A percentile compares a stretch with the other conserved stretches of the same genome.
Evolutionary conservation across 2,329 filamentous ascomycete genomes (phyloP).

Genomic region (Emydomyces testavorans): DNA sequence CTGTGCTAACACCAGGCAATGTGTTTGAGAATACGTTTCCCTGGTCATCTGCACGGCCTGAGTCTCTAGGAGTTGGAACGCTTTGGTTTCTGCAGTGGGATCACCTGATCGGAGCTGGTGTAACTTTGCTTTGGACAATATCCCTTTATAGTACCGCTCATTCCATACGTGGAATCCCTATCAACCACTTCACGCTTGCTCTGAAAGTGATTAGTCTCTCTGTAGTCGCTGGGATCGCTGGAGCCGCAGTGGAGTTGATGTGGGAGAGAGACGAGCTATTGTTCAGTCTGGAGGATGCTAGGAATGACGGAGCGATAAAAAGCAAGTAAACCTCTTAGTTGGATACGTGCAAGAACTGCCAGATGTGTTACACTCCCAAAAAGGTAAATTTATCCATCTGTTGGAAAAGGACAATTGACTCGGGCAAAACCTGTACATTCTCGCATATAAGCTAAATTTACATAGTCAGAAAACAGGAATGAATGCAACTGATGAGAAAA

Average conservation of each 20-base stretch:
- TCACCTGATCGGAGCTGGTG: conserved; percentile 33
- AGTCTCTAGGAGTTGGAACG: conserved; percentile 32
- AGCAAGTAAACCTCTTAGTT: neutral
- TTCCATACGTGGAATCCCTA: neutral
- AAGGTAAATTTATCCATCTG: no score
- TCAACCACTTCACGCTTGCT: conserved; percentile 16
- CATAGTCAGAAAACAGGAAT: neutral
- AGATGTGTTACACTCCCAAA: no score
- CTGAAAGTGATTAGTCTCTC: conserved; percentile 29
- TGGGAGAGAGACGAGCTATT: conserved; percentile 42
- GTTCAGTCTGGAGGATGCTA: conserved; percentile 25
- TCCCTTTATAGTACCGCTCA: conserved; percentile 27
- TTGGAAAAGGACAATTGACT: neutral
- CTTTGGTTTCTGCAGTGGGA: conserved; percentile 42
- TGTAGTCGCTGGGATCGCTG: conserved; percentile 35
- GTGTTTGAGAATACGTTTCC: conserved; percentile 33
- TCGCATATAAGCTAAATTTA: neutral
- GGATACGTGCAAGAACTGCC: no score
- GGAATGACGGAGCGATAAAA: conserved; percentile 25
- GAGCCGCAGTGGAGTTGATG: conserved; percentile 36
- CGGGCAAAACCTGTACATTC: conserved; percentile 3
- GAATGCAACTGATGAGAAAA: neutral
- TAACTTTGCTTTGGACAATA: conserved; percentile 38
- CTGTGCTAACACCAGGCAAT: conserved; percentile 28
- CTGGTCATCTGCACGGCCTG: conserved; percentile 21